A percentile compares a stretch with the other conserved stretches of the same genome.
Conservation (phyloP, 495 filamentous ascomycete species). For the Entonaema liquescens region DNA sequence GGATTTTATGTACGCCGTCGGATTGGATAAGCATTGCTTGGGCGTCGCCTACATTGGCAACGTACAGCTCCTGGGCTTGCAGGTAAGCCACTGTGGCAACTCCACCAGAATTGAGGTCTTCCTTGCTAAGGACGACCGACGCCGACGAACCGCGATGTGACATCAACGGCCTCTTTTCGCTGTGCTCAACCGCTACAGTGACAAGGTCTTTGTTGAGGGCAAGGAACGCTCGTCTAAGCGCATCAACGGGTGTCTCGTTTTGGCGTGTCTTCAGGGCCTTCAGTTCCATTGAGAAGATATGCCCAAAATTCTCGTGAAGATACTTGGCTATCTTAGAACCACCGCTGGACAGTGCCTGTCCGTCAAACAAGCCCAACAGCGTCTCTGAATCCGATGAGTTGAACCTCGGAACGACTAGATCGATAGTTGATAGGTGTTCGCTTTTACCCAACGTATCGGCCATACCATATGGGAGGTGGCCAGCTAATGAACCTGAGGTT, state of each 20-base stretch:
- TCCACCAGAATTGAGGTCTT: slow-evolving; percentile 87
- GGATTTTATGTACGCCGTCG: slow-evolving; percentile 77
- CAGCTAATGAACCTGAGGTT: slow-evolving; percentile 91
- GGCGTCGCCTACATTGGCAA: slow-evolving; percentile 94
- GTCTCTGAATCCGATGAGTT: slow-evolving; percentile 91
- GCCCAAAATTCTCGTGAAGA: slow-evolving; percentile 90
- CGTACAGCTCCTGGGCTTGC: slow-evolving; percentile 86
- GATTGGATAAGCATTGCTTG: slow-evolving; percentile 93
- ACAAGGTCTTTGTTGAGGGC: slow-evolving; percentile 93
- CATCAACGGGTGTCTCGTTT: slow-evolving; percentile 80
- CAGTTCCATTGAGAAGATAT: slow-evolving; percentile 83
- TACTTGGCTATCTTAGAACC: slow-evolving; percentile 97
- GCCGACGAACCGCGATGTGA: slow-evolving; percentile 75
- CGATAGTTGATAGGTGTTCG: slow-evolving; percentile 96
- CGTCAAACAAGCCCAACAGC: slow-evolving; percentile 93
- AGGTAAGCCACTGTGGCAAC: slow-evolving; percentile 93
- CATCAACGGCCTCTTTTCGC: slow-evolving; percentile 71
- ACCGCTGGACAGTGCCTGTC: slow-evolving; percentile 80
- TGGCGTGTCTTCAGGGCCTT: slow-evolving; percentile 65
- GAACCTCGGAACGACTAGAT: slow-evolving; percentile 93
- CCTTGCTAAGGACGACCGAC: slow-evolving; percentile 76
- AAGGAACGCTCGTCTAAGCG: slow-evolving; percentile 85
- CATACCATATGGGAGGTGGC: slow-evolving; percentile 93
- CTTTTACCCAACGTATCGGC: slow-evolving; percentile 93
- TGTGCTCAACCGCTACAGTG: slow-evolving; percentile 80